Conservation (phyloP, 2,329 filamentous ascomycete genomes). For the Lojkania enalia region DNA sequence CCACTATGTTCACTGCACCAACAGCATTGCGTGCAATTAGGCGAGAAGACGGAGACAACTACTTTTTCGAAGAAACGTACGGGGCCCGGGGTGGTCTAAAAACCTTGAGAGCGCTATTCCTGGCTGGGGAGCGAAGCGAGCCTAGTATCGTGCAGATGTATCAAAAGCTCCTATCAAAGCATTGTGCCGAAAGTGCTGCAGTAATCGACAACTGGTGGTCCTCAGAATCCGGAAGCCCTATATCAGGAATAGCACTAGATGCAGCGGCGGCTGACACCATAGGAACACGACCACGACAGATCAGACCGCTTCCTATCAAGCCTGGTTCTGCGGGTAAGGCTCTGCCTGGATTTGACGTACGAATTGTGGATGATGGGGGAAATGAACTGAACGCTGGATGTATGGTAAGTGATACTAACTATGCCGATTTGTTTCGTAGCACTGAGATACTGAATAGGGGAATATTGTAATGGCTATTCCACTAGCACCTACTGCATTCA, state of each 20-base stretch:
- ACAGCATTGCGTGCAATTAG: conserved; percentile 86
- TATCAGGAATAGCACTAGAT: conserved; percentile 66
- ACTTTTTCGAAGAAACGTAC: conserved; percentile 60
- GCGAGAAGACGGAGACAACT: conserved; percentile 78
- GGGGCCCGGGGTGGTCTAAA: conserved; percentile 72
- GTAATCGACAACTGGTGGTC: conserved; percentile 78
- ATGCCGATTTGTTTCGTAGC: no score
- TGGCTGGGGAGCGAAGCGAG: conserved; percentile 88
- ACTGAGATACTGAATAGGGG: no score
- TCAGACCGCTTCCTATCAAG: conserved; percentile 64
- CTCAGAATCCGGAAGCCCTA: conserved; percentile 70
- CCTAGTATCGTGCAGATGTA: conserved; percentile 83
- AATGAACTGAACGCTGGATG: conserved; percentile 68
- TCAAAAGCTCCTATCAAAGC: conserved; percentile 68
- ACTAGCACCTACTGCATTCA: conserved; percentile 82
- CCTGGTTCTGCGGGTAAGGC: conserved; percentile 88
- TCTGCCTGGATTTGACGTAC: conserved; percentile 88
- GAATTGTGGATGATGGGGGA: conserved; percentile 80
- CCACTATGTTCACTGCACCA: conserved; percentile 77
- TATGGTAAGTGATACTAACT: no score
- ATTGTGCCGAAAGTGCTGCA: conserved; percentile 65
- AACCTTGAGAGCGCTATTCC: conserved; percentile 73
- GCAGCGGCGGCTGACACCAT: conserved; percentile 64
- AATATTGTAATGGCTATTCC: conserved; percentile 88
- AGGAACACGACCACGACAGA: conserved; percentile 42